Base-by-base conservation (phyloP, 345 rosid genomes). In the Lumnitzera racemosa region DNA sequence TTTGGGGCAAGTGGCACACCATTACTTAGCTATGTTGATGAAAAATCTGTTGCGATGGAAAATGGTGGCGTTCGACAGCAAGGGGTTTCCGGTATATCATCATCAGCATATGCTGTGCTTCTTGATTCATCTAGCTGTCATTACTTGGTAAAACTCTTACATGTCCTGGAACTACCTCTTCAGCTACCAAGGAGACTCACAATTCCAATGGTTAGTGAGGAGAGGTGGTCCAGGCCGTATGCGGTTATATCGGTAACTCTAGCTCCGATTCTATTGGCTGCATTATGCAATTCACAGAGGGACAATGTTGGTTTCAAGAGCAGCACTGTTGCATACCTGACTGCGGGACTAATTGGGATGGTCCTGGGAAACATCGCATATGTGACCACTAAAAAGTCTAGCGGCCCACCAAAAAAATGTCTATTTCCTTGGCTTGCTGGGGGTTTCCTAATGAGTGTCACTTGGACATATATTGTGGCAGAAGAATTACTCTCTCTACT, bases 381-480 rank as follows among this genome's bases (percentile, higher is more conserved):
- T 12, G 72, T 62, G 49, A 82, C 88, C 0, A 94, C 96, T 1
- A 76, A 80, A 55, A 74, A 47, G 25, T 67, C 72, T 12, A 56
- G n/a, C 20, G 20, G 20, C 77, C 96, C 99, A 3, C 99, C 97
- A 53, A 76, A 70, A 64, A 87, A 55, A 12, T 79, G 84, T 63
- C 56, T 81, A 20, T 51, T 83, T 6, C 87, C 81, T 5, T 94
- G 99, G 97, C 82, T 89, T 36, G 75, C 70, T 25, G 91, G 85
- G 15, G 97, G 99, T 1, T 94, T 94, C 67, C 55, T 84, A 0
- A 94, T 90, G 99, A 87, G 97, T 62, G 81, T 90, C 47, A 70
- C 86, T 3, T 94, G 96, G 99, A 87, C 95, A 15, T 94, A 90
- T 73, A 76, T 94, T 2, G 76, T 88, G 1, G 96, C 99, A 0